Base-by-base conservation (phyloP, 228 moss, liverwort and hornwort genomes). In the Sphagnum magellanicum region DNA sequence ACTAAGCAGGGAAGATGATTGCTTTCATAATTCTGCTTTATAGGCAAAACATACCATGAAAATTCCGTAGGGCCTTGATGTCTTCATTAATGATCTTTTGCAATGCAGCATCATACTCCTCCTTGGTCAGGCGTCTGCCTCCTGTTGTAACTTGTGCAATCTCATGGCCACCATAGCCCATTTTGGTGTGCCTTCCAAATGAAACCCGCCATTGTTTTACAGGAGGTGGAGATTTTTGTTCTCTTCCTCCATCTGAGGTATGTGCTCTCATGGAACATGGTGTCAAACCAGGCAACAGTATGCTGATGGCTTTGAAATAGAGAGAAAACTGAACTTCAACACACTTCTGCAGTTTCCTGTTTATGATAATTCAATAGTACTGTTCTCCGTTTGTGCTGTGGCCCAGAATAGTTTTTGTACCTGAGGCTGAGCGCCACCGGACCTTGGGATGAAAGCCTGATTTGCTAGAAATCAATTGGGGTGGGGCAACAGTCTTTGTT, bases 121-220 rank as follows among this genome's bases (percentile, higher is more conserved):
- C 60, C 60, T 69, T 69, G 59, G 60, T 69, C 9, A 69, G 15
- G 7, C 60, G 46, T 49, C 69, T 47, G 69, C 69, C 69, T 32
- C 69, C 69, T 5, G 16, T 60, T 59, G 60, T 50, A 9, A 60
- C 60, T 49, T 59, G 59, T 69, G 69, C 12, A 6, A 69, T 69
- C 59, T 59, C 50, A 5, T 61, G 69, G 1, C 69, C 69, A 15
- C 69, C 69, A 61, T 69, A 69, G 50, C 69, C 69, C 48, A 69
- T 50, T 16, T 69, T 60, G 4, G 69, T 69, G 60, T 69, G 69
- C 6, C 69, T 57, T 50, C 61, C 69, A 50, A 69, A 69, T 12
- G 69, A 69, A 15, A 69, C 14, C 16, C 69, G 61, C 12, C 69
- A 16, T 60, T 69, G 50, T 10, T 69, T 58, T 9, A 68, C 32